These are phyloP conservation scores for Termitomyces eurrhizus DNA, from an alignment of 768 basidiomycete species.

Conservation along the genomic window DNA sequence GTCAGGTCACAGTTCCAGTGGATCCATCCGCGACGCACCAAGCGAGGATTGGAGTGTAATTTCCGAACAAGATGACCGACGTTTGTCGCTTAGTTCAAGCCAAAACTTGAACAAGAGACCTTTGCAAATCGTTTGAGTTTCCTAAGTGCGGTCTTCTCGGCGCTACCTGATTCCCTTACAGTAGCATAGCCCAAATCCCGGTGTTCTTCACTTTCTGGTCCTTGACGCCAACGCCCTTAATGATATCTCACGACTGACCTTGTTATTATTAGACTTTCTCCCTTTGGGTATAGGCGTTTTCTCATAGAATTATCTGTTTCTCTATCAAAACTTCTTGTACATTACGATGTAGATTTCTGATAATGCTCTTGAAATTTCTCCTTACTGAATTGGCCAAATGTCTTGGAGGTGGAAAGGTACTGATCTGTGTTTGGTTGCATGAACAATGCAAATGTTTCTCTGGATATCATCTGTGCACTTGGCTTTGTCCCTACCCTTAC, in stretches of 20 bases:
- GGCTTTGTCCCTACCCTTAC: slow-evolving; percentile 65
- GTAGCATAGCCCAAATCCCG: slow-evolving; percentile 38
- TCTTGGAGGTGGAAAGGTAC: slow-evolving; percentile 61
- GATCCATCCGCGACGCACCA: slow-evolving; percentile 47
- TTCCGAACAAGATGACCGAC: slow-evolving; percentile 66
- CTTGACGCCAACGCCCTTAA: slow-evolving; percentile 12
- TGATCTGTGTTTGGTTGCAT: slow-evolving; percentile 88
- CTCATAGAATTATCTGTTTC: slow-evolving; percentile 18
- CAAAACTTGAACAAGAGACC: slow-evolving; percentile 32
- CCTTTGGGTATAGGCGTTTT: slow-evolving; percentile 14
- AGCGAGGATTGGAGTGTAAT: slow-evolving; percentile 91
- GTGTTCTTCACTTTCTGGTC: slow-evolving; percentile 34
- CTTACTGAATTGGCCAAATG: slow-evolving; percentile 90
- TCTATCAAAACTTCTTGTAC: slow-evolving; percentile 11
- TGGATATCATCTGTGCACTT: slow-evolving; percentile 47
- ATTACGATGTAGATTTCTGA: slow-evolving; percentile 21
- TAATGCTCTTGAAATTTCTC: slow-evolving; percentile 66
- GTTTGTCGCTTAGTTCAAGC: slow-evolving; percentile 52
- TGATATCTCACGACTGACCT: background rate
- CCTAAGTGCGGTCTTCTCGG: slow-evolving; percentile 57
- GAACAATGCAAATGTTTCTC: slow-evolving; percentile 89
- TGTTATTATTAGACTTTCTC: background rate
- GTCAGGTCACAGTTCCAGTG: slow-evolving; percentile 54
- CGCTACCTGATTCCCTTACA: slow-evolving; percentile 51
- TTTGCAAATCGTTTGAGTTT: slow-evolving; percentile 60